Evolutionary conservation across 164 flowering plant species (phyloP), one percentile per base, ranked within the genome.

Genomic region (Berberis vulgaris): DNA sequence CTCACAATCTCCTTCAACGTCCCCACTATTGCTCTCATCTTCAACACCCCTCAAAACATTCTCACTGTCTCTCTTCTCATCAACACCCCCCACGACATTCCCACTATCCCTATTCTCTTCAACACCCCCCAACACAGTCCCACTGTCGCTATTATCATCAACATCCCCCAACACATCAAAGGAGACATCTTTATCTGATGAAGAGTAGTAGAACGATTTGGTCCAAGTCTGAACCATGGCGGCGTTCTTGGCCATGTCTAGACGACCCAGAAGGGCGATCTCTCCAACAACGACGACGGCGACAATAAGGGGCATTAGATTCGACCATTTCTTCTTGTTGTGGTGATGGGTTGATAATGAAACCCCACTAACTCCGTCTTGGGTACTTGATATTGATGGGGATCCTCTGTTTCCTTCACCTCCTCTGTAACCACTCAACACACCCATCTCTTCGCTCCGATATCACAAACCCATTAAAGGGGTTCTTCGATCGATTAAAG

Each of bases 221-320:
- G 88, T 80, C 88, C 83, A 87, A 0, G 88, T 76, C 58, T 82
- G 79, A 12, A 88, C 79, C 67, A 86, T 53, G 61, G 80, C 79
- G 2, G 82, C 83, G 67, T 87, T 85, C 66, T 84, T 84, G 4
- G 79, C 83, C 80, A 90, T 77, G 54, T 94, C 95, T n/a, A 94
- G 82, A 2, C 84, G 83, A 70, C 91, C 84, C 52, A 94, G 69
- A 64, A 91, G 85, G 6, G 76, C 77, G 66, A 94, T 81, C 78
- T 94, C 97, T 1, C 79, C 83, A 0, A 89, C 49, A 7, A 91
- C 88, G 40, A 94, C 87, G 5, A 91, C 62, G 39, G 73, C 81
- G 0, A 91, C 81, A 56, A 86, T 54, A 9, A 90, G 43, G 40
- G 91, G 91, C 76, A 88, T 69, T 65, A 83, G 57, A 67, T 73